Evolutionary conservation across 148 eudicot species (phyloP), one percentile per base, ranked within the genome.

Genomic region (Arbutus unedo): DNA sequence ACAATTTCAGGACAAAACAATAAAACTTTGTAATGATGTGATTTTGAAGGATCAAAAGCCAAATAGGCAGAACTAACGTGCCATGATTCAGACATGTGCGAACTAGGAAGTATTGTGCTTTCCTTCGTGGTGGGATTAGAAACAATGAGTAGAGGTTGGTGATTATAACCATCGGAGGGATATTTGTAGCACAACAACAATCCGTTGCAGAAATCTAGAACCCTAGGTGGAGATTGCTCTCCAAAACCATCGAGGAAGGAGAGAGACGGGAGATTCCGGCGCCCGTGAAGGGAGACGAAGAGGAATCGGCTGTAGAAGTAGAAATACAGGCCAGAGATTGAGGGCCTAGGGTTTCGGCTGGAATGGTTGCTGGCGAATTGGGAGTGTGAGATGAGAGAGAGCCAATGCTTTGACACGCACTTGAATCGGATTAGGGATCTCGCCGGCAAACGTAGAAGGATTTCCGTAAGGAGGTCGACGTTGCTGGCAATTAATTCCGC

Each of bases 331-430:
- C 62, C 79, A 3, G 48, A 5, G 14, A 55, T 54, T 14, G n/a
- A 3, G 15, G 57, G 54, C 4, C 41, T 75, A 13, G 16, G 16
- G 16, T 21, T 75, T 48, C 57, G 19, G 3, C 13, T 2, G 6
- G 44, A 67, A 15, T 25, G 45, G 6, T 10, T 67, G 45, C 1
- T 23, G 74, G 74, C 16, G 19, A 38, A 38, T 14, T 31, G 47
- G 47, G 9, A 38, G 18, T 23, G 0, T 5, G 76, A 2, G 76
- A 72, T 4, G 51, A 72, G 51, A 72, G 11, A 45, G 76, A 72
- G 50, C 76, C 76, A 72, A 43, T 72, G 50, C 76, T 72, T 72
- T 10, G 76, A 72, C 4, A 62, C 68, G 73, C 73, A 5, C 47
- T 68, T 68, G 73, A 68, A 68, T 38, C 47, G 16, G 73, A 3